phyloP scores from a whole-genome alignment of 495 filamentous ascomycete species.

The Corynascus novoguineensis region DNA sequence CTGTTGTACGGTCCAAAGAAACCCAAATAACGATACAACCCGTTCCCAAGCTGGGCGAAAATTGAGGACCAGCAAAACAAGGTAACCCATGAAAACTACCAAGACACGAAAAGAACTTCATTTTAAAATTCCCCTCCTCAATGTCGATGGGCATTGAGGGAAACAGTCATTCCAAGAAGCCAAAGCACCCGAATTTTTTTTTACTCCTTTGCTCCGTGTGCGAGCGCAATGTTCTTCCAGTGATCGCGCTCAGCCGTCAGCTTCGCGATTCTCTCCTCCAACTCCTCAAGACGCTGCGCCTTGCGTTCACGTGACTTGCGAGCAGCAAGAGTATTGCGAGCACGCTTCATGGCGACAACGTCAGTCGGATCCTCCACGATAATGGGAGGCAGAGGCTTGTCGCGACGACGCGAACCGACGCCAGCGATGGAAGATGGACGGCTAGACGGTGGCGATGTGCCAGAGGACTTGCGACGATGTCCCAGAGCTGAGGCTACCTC shows the following conservation, averaged over 20 bases:
- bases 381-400: slow-evolving; percentile 79
- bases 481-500: slow-evolving; percentile 31
- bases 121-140: slow-evolving; percentile 31
- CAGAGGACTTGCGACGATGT: slow-evolving; percentile 42
- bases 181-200: slow-evolving; percentile 22
- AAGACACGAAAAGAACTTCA: slow-evolving; percentile 16
- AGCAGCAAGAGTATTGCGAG: slow-evolving; percentile 90
- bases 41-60: background rate
- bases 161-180: slow-evolving; percentile 27
- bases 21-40: slow-evolving; percentile 13
- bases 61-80: slow-evolving; percentile 7
- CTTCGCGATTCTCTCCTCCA: slow-evolving; percentile 52
- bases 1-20: background rate
- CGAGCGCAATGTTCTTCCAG: slow-evolving; percentile 53
- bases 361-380: slow-evolving; percentile 67
- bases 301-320: slow-evolving; percentile 89
- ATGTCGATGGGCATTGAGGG: slow-evolving; percentile 24
- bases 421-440: slow-evolving; percentile 67
- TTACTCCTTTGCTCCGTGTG: slow-evolving; percentile 34
- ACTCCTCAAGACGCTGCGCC: slow-evolving; percentile 58
- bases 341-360: slow-evolving; percentile 76
- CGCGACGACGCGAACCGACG: slow-evolving; percentile 61
- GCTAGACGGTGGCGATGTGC: slow-evolving; percentile 41
- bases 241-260: slow-evolving; percentile 50
- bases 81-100: slow-evolving; percentile 10